Evolutionary conservation across 2,329 filamentous ascomycete genomes (phyloP).

Genomic region (Colletotrichum cereale): DNA sequence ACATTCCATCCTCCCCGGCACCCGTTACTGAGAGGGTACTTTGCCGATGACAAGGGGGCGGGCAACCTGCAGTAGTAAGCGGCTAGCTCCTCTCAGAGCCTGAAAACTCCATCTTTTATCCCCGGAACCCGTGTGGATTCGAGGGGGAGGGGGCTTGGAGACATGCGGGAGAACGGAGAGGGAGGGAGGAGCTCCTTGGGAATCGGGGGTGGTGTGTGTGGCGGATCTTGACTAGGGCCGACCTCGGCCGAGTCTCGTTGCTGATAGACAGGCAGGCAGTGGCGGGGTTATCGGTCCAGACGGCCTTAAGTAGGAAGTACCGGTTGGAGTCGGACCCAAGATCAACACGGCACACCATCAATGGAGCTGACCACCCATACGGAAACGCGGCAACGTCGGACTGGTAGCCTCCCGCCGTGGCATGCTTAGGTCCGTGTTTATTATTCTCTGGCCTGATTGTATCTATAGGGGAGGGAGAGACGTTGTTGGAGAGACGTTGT

Average conservation of each 20-base stretch:
- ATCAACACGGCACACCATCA: background rate
- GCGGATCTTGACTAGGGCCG: background rate
- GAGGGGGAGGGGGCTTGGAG: background rate
- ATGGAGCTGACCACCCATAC: background rate
- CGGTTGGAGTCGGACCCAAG: background rate
- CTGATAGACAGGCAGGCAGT: background rate
- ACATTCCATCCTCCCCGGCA: constrained; percentile 4
- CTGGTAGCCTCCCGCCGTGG: background rate
- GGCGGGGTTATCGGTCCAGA: constrained; percentile 3
- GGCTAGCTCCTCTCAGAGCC: background rate
- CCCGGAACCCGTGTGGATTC: constrained; percentile 1
- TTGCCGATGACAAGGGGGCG: constrained; percentile 3
- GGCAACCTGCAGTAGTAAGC: background rate
- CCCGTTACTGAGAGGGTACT: background rate
- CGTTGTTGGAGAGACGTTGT: background rate
- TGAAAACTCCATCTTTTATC: constrained; percentile 6
- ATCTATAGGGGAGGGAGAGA: background rate
- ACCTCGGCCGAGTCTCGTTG: background rate
- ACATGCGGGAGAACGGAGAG: background rate
- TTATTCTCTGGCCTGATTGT: background rate
- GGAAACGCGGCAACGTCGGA: constrained; percentile 2
- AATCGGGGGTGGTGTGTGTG: background rate
- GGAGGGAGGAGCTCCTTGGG: too few relatives aligned
- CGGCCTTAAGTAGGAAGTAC: background rate
- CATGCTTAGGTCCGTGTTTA: background rate